phyloP scores from a whole-genome alignment of 2,329 filamentous ascomycete genomes.

The Botrytis galanthina region DNA sequence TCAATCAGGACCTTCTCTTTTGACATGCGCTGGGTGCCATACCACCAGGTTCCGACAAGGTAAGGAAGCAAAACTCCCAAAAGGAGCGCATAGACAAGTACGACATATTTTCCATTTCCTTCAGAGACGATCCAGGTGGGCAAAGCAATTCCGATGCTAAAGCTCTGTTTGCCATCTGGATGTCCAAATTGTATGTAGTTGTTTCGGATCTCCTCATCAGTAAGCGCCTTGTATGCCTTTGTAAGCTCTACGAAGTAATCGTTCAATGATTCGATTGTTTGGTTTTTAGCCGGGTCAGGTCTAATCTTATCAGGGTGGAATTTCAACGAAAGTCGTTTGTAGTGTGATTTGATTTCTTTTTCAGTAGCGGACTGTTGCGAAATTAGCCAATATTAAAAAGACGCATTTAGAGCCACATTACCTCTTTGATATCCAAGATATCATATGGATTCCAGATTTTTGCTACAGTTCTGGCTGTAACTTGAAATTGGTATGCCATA shows the following conservation, averaged over 20 bases:
- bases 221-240: constrained; percentile 97
- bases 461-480: constrained; percentile 66
- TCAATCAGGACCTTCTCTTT: constrained; percentile 92
- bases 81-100: constrained; percentile 83
- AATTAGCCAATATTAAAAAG: constrained; percentile 28
- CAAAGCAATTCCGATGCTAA: constrained; percentile 94
- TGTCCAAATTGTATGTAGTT: constrained; percentile 96
- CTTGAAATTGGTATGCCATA: constrained; percentile 88
- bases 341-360: constrained; percentile 88
- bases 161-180: constrained; percentile 96
- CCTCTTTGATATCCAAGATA: constrained; percentile 81
- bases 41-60: constrained; percentile 97
- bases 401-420: constrained; percentile 39
- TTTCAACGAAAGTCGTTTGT: constrained; percentile 80
- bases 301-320: constrained; percentile 91
- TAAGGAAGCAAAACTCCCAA: constrained; percentile 91
- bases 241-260: constrained; percentile 89
- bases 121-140: constrained; percentile 91
- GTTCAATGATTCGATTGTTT: constrained; percentile 82
- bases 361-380: constrained; percentile 68
- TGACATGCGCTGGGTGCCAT: constrained; percentile 87
- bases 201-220: constrained; percentile 94
- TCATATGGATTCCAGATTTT: constrained; percentile 98
- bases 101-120: constrained; percentile 91
- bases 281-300: constrained; percentile 81